A percentile compares a stretch with the other conserved stretches of the same genome.
Evolutionary conservation across 2,329 filamentous ascomycete species (phyloP).

Genomic region (Diplocarpon rosae): DNA sequence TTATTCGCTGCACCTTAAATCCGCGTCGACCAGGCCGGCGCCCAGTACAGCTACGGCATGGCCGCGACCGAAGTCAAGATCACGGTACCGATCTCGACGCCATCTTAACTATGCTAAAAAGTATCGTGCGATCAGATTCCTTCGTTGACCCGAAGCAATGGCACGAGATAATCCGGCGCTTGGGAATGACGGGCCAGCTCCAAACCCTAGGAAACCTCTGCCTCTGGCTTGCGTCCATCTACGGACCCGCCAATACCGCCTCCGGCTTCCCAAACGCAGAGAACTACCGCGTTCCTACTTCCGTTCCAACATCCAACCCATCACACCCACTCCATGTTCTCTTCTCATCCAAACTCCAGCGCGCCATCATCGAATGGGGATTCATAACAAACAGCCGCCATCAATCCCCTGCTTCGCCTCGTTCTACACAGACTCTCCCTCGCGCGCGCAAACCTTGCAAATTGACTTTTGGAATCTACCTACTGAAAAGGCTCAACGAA

Average conservation of each 20-base stretch:
- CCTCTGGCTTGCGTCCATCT: conserved; percentile 36
- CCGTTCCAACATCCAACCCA: conserved; percentile 15
- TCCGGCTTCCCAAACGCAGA: not conserved
- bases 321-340: conserved; percentile 30
- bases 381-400: conserved; percentile 28
- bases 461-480: conserved; percentile 19
- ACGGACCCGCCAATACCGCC: conserved; percentile 19
- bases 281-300: conserved; percentile 7
- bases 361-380: conserved; percentile 38
- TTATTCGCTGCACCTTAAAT: conserved; percentile 32
- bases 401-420: not conserved
- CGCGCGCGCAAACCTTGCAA: not conserved
- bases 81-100: conserved; percentile 25
- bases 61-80: not conserved
- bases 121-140: conserved; percentile 34
- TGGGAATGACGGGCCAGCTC: conserved; percentile 44
- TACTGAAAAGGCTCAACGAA: conserved; percentile 18
- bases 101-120: conserved; percentile 35
- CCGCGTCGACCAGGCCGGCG: conserved; percentile 25
- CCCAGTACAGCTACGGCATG: conserved; percentile 6
- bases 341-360: conserved; percentile 34
- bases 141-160: conserved; percentile 36
- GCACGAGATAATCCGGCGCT: conserved; percentile 46
- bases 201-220: conserved; percentile 39
- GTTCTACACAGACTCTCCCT: not conserved